Percentiles rank a stretch among this genome's conserved stretches.
Conservation (phyloP, 169 alveolate species). For the Eimeria sp. region DNA sequence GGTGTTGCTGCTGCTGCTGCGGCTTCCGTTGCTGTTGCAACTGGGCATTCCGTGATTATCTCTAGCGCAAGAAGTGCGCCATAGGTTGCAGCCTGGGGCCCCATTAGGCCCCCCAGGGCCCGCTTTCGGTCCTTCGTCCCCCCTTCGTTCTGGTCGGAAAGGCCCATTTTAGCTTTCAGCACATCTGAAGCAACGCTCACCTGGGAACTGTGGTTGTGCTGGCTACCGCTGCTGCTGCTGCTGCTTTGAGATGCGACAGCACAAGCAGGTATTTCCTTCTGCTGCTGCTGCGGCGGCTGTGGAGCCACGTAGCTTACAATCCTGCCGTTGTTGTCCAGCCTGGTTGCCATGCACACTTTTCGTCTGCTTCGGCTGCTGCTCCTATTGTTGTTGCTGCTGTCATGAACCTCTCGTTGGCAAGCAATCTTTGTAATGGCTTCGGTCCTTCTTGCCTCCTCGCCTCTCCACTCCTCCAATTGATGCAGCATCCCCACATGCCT, state of each 20-base stretch:
- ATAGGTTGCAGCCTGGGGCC: conserved; percentile 40
- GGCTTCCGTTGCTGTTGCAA: conserved; percentile 60
- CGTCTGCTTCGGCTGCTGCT: conserved; percentile 8
- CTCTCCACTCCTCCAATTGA: background rate
- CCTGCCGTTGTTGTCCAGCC: conserved; percentile 66
- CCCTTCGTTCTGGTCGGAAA: background rate
- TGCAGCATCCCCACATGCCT: background rate
- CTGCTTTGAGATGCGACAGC: conserved; percentile 35
- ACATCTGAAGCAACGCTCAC: conserved; percentile 62
- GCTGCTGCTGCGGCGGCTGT: conserved; percentile 22
- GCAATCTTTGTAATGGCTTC: background rate
- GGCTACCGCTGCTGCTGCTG: conserved; percentile 44
- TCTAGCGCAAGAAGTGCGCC: conserved; percentile 73
- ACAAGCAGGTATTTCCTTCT: background rate
- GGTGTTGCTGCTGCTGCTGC: conserved; percentile 77
- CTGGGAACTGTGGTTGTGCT: conserved; percentile 19
- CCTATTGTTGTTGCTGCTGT: conserved; percentile 17
- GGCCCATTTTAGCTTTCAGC: conserved; percentile 30
- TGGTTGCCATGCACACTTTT: conserved; percentile 41
- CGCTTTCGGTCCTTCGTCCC: background rate
- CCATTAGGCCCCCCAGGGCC: background rate
- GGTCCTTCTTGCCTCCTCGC: background rate
- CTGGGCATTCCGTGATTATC: conserved; percentile 61
- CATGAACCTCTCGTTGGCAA: background rate
- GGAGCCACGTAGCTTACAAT: conserved; percentile 59